A percentile compares a stretch with the other conserved stretches of the same genome.
Evolutionary conservation across 805 yeast genomes (phyloP).

Genomic region (Naumovozyma castellii): DNA sequence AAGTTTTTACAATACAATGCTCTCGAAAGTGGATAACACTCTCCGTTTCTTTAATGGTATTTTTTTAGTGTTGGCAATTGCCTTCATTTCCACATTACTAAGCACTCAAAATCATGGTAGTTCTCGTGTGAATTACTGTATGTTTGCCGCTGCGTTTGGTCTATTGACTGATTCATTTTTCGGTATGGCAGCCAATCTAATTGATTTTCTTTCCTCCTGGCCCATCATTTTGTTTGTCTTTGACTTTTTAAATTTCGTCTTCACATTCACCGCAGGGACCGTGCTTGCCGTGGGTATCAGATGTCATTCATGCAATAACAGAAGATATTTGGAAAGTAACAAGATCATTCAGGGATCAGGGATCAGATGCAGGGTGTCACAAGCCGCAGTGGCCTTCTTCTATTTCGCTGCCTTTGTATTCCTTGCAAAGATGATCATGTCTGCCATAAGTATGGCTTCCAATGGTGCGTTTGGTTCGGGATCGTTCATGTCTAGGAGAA

Average conservation of each 20-base stretch:
- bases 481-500: slow-evolving; percentile 13
- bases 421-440: slow-evolving; percentile 49
- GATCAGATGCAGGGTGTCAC: slow-evolving; percentile 91
- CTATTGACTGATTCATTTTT: slow-evolving; percentile 69
- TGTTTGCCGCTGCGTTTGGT: slow-evolving; percentile 83
- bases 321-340: slow-evolving; percentile 53
- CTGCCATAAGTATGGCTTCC: slow-evolving; percentile 43
- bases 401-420: slow-evolving; percentile 76
- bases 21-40: slow-evolving; percentile 63
- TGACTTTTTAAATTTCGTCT: slow-evolving; percentile 82
- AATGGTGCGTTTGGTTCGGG: slow-evolving; percentile 16
- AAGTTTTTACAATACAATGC: slow-evolving; percentile 31
- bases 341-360: slow-evolving; percentile 61
- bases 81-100: slow-evolving; percentile 78
- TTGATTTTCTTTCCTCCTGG: slow-evolving; percentile 61
- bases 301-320: slow-evolving; percentile 74
- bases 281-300: slow-evolving; percentile 86
- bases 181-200: slow-evolving; percentile 65
- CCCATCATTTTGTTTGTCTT: slow-evolving; percentile 63
- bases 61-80: slow-evolving; percentile 69
- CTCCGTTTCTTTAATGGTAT: slow-evolving; percentile 67
- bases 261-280: slow-evolving; percentile 88
- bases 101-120: slow-evolving; percentile 46
- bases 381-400: slow-evolving; percentile 71
- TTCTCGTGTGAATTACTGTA: slow-evolving; percentile 79